A percentile compares a stretch with the other conserved stretches of the same genome.
Conservation (phyloP, 257 asterid genomes). For the Solanum rostratum region DNA sequence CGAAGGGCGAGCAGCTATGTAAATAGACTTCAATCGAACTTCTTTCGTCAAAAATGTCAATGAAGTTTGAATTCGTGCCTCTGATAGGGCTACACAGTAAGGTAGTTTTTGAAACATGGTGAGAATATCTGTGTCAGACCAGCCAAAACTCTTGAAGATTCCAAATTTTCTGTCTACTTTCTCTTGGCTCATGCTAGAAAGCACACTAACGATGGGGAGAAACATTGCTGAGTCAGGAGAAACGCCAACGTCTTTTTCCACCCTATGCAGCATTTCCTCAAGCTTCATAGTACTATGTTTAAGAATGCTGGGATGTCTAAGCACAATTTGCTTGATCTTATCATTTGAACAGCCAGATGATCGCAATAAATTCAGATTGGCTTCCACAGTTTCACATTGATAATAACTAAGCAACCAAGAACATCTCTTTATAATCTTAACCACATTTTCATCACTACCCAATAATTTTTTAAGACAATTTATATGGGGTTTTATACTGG, state of each 20-base stretch:
- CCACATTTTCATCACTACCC: slow-evolving; percentile 8
- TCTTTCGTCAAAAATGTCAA: slow-evolving; percentile 3
- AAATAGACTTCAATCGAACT: not conserved
- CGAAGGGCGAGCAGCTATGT: not conserved
- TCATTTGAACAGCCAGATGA: not conserved
- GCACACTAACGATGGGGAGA: not conserved
- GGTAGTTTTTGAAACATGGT: not conserved
- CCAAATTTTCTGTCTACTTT: not conserved
- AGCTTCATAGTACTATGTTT: not conserved
- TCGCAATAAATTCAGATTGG: not conserved
- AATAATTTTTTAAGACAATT: not conserved
- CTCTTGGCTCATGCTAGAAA: not conserved
- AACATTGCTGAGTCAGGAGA: not conserved
- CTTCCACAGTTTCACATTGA: not conserved
- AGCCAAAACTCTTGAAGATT: slow-evolving; percentile 10
- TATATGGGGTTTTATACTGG: not conserved
- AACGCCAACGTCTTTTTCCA: not conserved
- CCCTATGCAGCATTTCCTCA: not conserved
- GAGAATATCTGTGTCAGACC: not conserved
- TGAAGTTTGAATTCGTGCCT: not conserved
- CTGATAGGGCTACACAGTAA: not conserved
- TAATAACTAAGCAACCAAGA: not conserved
- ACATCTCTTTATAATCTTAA: not conserved
- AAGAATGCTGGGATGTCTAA: not conserved
- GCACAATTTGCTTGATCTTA: not conserved